Conservation (phyloP, 495 filamentous ascomycete genomes). For the Antarctomyces pellizariae region DNA sequence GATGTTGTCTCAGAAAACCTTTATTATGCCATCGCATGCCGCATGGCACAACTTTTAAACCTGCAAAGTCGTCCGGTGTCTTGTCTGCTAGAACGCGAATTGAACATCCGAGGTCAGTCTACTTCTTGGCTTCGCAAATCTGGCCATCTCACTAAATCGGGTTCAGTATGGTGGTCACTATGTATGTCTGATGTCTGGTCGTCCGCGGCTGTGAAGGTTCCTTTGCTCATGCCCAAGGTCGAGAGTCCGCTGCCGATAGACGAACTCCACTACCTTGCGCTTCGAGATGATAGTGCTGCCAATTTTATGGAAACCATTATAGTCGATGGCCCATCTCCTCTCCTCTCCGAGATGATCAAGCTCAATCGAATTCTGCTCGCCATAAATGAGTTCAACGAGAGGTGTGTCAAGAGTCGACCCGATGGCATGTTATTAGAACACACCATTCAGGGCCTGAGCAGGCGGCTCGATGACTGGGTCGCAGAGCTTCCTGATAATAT, state of each 20-base stretch:
- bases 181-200: slow-evolving; percentile 23
- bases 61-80: slow-evolving; percentile 5
- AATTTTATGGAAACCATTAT: too few relatives aligned
- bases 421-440: slow-evolving; percentile 4
- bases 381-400: slow-evolving; percentile 16
- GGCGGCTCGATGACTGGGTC: slow-evolving; percentile 14
- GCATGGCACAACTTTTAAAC: slow-evolving; percentile 12
- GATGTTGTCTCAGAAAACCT: slow-evolving; percentile 9
- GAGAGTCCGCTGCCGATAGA: slow-evolving; percentile 14
- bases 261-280: slow-evolving; percentile 11
- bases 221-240: slow-evolving; percentile 11
- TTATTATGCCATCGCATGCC: slow-evolving; percentile 11
- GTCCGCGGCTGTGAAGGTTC: slow-evolving; percentile 15
- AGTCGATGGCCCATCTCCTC: neutral
- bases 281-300: neutral
- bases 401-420: slow-evolving; percentile 7
- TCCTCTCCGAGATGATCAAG: slow-evolving; percentile 17
- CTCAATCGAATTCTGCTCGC: slow-evolving; percentile 14
- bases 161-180: slow-evolving; percentile 18
- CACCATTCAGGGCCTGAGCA: slow-evolving; percentile 9
- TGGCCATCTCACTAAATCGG: neutral
- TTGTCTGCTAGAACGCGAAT: slow-evolving; percentile 8
- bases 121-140: neutral
- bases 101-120: slow-evolving; percentile 13
- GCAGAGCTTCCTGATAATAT: slow-evolving; percentile 12